Evolutionary conservation across 176 grass and related monocot species (phyloP), one percentile per base, ranked within the genome.

Genomic region (Carex parvula): DNA sequence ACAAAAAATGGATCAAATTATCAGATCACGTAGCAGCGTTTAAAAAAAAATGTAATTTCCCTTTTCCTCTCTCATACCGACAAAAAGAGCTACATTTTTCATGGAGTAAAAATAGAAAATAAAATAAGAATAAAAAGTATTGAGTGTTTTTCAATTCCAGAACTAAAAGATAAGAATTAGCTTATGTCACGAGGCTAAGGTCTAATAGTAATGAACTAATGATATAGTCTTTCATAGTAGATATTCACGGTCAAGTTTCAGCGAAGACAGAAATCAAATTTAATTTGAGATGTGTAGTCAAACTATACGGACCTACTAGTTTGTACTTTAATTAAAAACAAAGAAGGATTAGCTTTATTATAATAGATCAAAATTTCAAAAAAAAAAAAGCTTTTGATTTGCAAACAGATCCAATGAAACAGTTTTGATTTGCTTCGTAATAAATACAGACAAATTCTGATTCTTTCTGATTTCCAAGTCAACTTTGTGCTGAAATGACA

Each of bases 361-460:
- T 70, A 70, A 18, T 6, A 69, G 1, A 69, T 39, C 41, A 69
- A 8, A 39, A 69, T 8, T 69, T 39, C 15, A 37, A 41, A 69
- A 0, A 18, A 30, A 37, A 42, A 37, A 68, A 67, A 29, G 1
- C 29, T 29, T 29, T 29, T 29, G 1, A 29, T 29, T 29, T 29
- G 29, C 29, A 0, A 16, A 63, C 16, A 67, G 41, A 73, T 73
- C 41, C 69, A 48, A 73, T 13, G 22, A 69, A 71, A 48, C 68
- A 21, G 2, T 20, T 71, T 1, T 46, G 18, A n/a, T 71, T 46
- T 71, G 67, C 41, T 72, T 2, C n/a, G 37, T n/a, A 33, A 76
- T 75, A 75, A 75, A 75, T 54, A 6, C 48, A 76, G 12, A 75
- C 48, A 21, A 76, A 76, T 55, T 11, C 48, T n/a, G n/a, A n/a